A percentile compares a stretch with the other conserved stretches of the same genome.
phyloP scores from a whole-genome alignment of 192 early-diverging fungal species.

The Linnemannia exigua region DNA sequence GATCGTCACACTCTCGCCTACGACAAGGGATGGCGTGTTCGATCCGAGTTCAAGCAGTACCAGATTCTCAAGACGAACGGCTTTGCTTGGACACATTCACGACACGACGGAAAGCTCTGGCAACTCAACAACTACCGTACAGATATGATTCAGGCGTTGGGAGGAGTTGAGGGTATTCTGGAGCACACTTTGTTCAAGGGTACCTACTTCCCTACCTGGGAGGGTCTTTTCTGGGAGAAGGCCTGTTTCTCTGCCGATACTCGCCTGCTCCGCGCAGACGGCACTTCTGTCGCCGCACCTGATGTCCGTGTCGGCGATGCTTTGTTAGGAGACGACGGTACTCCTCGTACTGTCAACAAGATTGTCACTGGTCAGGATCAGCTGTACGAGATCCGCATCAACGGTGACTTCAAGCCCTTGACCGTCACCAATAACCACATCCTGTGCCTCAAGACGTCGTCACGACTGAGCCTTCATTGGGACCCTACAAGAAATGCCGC shows the following conservation, averaged over 20 bases:
- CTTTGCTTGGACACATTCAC: slow-evolving; percentile 92
- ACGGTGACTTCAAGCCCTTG: slow-evolving; percentile 26
- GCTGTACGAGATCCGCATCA: slow-evolving; percentile 36
- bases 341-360: slow-evolving; percentile 51
- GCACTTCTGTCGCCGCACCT: slow-evolving; percentile 42
- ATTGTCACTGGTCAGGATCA: slow-evolving; percentile 48
- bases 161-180: slow-evolving; percentile 98
- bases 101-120: slow-evolving; percentile 92
- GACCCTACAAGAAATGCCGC: slow-evolving; percentile 9
- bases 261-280: slow-evolving; percentile 50
- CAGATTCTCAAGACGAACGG: slow-evolving; percentile 96
- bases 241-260: slow-evolving; percentile 65
- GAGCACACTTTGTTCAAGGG: slow-evolving; percentile 99
- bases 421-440: slow-evolving; percentile 56
- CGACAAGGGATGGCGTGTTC: slow-evolving; percentile 98
- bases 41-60: slow-evolving; percentile 98
- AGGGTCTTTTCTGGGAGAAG: slow-evolving; percentile 98
- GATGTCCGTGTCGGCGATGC: slow-evolving; percentile 56
- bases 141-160: slow-evolving; percentile 99
- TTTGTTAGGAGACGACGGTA: slow-evolving; percentile 65
- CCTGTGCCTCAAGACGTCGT: slow-evolving; percentile 46
- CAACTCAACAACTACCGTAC: slow-evolving; percentile 98
- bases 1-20: slow-evolving; percentile 99
- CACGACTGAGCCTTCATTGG: slow-evolving; percentile 21
- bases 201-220: slow-evolving; percentile 98